These are phyloP conservation scores for Dothistroma pini DNA, from an alignment of 2,329 filamentous ascomycete species.

Conservation along the genomic window DNA sequence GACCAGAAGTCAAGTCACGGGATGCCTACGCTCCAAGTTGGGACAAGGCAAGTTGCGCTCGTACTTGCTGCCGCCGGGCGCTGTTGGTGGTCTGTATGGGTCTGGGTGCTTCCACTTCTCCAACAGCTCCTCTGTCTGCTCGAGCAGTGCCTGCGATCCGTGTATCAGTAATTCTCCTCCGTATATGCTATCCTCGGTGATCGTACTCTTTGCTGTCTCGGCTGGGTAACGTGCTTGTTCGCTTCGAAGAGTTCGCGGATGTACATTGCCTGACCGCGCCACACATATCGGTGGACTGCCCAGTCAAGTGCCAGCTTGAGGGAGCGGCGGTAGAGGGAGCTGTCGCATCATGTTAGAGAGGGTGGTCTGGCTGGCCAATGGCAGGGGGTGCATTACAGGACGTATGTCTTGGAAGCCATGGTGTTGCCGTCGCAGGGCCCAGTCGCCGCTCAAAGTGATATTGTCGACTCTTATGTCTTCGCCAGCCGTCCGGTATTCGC, in stretches of 20 bases:
- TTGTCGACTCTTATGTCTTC: background rate
- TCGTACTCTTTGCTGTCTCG: conserved; percentile 77
- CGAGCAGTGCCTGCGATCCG: conserved; percentile 65
- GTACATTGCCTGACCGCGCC: conserved; percentile 94
- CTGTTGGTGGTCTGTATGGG: conserved; percentile 82
- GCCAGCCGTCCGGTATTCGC: conserved; percentile 1
- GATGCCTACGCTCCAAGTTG: conserved; percentile 71
- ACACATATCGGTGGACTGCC: conserved; percentile 87
- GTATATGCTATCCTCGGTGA: background rate
- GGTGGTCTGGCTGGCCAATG: conserved; percentile 6
- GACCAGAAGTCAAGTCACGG: background rate
- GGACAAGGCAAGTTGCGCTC: conserved; percentile 86
- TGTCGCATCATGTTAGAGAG: conserved; percentile 31
- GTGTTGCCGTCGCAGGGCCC: conserved; percentile 2
- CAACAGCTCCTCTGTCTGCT: conserved; percentile 82
- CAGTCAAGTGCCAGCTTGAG: conserved; percentile 93
- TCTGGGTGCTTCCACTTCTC: conserved; percentile 98
- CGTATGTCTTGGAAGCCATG: conserved; percentile 40
- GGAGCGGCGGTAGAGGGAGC: conserved; percentile 81
- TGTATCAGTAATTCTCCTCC: conserved; percentile 1
- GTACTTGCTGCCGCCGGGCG: conserved; percentile 94
- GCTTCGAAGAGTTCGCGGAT: conserved; percentile 94
- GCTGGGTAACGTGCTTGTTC: conserved; percentile 79
- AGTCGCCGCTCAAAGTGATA: conserved; percentile 4
- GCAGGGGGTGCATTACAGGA: conserved; percentile 27